Base-by-base conservation (phyloP, 2,329 filamentous ascomycete genomes). In the Bipolaris sorokiniana region DNA sequence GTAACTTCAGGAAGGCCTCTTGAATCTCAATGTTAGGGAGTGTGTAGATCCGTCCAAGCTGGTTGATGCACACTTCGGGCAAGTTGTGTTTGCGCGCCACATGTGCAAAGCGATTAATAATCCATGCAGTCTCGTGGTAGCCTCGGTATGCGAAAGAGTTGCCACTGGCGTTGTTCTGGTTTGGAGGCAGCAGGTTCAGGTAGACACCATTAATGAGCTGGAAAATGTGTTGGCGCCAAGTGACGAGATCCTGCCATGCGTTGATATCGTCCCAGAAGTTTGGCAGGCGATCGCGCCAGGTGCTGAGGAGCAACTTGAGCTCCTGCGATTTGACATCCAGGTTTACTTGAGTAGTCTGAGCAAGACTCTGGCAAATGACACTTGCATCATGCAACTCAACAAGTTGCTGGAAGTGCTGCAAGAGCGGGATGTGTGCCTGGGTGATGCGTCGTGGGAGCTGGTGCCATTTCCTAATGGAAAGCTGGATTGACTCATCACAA, bases 241-340 rank as follows among this genome's bases (percentile, higher is more conserved):
- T 99, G n/a, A 99, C 95, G 38, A 99, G 82, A 73, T 99, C 96
- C 76, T 99, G 95, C 95, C 95, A 99, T 37, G 95, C 92, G 63
- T 96, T 97, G 76, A 99, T 99, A 75, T 99, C 95, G 75, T 99
- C 95, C 95, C 95, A 99, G 3, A 97, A 90, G 72, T 99, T 99
- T 1, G 95, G 95, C 50, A 99, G 81, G 47, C 95, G 87, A 74
- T 99, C 95, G 56, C 95, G 88, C 95, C 95, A 99, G 7, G 94
- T 95, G 52, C 92, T 92, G 5, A 99, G 84, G 3, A 98, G 86
- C 50, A 99, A 80, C 79, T 99, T 99, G 2, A 99, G 84, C 79
- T 99, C 96, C 55, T 93, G 91, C 18, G 93, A 97, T 78, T 99
- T 99, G 62, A 88, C 87, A 69, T 99, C 96, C 47, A 99, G 82